A percentile compares a stretch with the other conserved stretches of the same genome.
Evolutionary conservation across 257 asterid species (phyloP).

Genomic region (Solanum pinnatisectum): DNA sequence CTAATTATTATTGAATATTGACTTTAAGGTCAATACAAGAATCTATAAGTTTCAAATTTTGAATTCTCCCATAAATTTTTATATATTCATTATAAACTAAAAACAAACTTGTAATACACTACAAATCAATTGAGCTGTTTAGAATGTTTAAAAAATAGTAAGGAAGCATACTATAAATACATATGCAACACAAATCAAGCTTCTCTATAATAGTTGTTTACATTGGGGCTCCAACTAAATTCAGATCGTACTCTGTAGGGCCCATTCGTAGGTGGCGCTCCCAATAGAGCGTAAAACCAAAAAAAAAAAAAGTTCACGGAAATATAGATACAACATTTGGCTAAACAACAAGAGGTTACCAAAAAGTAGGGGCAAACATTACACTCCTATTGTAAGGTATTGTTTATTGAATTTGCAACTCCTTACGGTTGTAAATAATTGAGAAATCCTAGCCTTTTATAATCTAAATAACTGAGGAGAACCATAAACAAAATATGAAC

Average conservation of each 20-base stretch:
- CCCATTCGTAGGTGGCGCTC: too few relatives aligned
- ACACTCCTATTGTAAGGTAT: background rate
- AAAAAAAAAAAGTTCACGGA: background rate
- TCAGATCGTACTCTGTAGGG: too few relatives aligned
- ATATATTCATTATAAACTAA: background rate
- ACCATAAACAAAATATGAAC: background rate
- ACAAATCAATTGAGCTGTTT: background rate
- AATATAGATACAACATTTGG: background rate
- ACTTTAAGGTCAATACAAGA: background rate
- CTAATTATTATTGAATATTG: background rate
- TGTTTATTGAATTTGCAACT: background rate
- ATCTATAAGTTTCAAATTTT: background rate
- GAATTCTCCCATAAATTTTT: background rate
- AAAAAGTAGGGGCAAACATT: background rate
- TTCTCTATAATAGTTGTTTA: background rate
- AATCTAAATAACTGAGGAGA: background rate
- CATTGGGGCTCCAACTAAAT: too few relatives aligned
- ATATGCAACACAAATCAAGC: background rate
- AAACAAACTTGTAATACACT: background rate
- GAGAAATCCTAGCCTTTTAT: background rate
- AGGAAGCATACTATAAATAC: background rate
- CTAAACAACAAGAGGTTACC: background rate
- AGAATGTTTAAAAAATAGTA: background rate
- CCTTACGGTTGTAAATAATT: background rate
- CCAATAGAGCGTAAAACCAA: too few relatives aligned